Percentiles rank a stretch among this genome's conserved stretches.
These are phyloP conservation scores for Candida mattraensis DNA, from an alignment of 805 yeast species.

Conservation along the genomic window DNA sequence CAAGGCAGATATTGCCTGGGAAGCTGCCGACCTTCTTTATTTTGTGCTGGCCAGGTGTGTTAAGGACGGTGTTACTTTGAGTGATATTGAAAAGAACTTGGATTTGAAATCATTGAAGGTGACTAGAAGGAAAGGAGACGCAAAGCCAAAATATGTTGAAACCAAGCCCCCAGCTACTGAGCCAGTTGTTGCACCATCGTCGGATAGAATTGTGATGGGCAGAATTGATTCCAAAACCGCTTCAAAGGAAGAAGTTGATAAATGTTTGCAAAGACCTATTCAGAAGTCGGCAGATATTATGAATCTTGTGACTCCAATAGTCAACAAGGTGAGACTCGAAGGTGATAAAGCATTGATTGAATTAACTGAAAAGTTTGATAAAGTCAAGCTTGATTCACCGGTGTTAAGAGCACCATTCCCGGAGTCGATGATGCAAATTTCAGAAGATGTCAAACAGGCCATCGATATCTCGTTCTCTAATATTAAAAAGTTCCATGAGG, in stretches of 20 bases:
- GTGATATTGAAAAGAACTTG: conserved; percentile 81
- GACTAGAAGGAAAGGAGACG: conserved; percentile 93
- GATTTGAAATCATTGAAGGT: conserved; percentile 83
- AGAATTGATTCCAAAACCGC: conserved; percentile 45
- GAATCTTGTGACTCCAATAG: conserved; percentile 89
- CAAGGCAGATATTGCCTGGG: conserved; percentile 82
- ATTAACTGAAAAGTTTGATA: conserved; percentile 87
- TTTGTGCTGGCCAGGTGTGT: conserved; percentile 55
- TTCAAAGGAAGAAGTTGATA: conserved; percentile 45
- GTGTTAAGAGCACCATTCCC: conserved; percentile 88
- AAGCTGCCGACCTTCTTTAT: conserved; percentile 85
- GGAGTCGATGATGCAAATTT: conserved; percentile 65
- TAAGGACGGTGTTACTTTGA: conserved; percentile 73
- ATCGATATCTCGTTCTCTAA: conserved; percentile 88
- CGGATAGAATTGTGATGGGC: conserved; percentile 47
- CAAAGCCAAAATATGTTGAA: conserved; percentile 73
- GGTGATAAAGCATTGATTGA: conserved; percentile 93
- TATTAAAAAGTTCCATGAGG: conserved; percentile 89
- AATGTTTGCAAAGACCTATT: conserved; percentile 87
- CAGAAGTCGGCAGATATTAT: conserved; percentile 91
- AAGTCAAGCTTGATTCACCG: conserved; percentile 69
- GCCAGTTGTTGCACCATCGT: conserved; percentile 29
- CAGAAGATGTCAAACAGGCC: conserved; percentile 75
- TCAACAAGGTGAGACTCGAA: conserved; percentile 66
- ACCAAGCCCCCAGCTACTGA: conserved; percentile 15